Evolutionary conservation across 179 eudicot species (phyloP).

Genomic region (Nepenthes alata): DNA sequence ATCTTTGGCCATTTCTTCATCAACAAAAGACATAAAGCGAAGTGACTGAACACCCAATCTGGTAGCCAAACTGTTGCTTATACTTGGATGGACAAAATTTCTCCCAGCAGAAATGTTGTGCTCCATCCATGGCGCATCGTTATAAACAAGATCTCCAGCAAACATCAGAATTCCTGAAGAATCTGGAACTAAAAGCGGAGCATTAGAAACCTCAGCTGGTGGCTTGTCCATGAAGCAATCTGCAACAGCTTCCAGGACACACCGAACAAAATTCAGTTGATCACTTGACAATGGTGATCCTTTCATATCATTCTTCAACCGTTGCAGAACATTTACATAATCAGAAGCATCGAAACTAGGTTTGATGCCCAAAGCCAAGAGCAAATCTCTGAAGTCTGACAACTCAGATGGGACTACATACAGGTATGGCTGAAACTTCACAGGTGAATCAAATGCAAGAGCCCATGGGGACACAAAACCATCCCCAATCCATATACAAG

Average conservation of each 20-base stretch:
- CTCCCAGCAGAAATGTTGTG: constrained; percentile 45
- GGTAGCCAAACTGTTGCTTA: constrained; percentile 68
- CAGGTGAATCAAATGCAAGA: constrained; percentile 99
- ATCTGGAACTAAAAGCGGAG: constrained; percentile 61
- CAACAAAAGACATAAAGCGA: constrained; percentile 79
- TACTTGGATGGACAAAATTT: constrained; percentile 66
- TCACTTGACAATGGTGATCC: constrained; percentile 57
- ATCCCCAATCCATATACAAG: constrained; percentile 98
- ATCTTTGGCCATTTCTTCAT: constrained; percentile 96
- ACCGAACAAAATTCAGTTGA: constrained; percentile 67
- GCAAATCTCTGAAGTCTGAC: constrained; percentile 65
- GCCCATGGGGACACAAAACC: constrained; percentile 73
- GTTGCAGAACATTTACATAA: constrained; percentile 55
- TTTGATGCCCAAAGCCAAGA: constrained; percentile 75
- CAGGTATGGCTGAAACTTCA: constrained; percentile 86
- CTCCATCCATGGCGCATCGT: constrained; percentile 99
- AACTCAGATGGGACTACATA: constrained; percentile 95
- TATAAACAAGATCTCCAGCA: constrained; percentile 74
- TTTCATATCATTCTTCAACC: constrained; percentile 54
- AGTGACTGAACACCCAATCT: constrained; percentile 86
- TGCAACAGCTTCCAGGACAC: constrained; percentile 91
- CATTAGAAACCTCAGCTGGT: constrained; percentile 37
- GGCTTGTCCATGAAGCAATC: constrained; percentile 52
- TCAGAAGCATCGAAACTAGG: constrained; percentile 74
- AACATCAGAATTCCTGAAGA: constrained; percentile 49